Evolutionary conservation across 371 early-diverging fungal genomes (phyloP), one percentile per base, ranked within the genome.

Genomic region (Mucor mucedo): DNA sequence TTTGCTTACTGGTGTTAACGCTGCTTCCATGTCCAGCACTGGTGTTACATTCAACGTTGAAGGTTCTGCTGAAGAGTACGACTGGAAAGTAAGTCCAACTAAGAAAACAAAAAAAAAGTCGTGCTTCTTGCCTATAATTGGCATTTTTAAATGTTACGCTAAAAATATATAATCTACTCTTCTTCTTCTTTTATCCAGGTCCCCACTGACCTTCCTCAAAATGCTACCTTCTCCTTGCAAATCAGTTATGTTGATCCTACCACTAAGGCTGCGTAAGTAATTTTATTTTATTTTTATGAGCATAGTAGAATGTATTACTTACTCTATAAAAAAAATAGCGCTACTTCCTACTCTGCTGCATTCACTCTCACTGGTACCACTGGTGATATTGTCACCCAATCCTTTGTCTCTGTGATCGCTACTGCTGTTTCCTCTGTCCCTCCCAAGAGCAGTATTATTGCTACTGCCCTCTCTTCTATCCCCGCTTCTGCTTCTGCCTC

Each of bases 211-310:
- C 63, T 70, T 33, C 66, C 63, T 48, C 62, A 64, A 59, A 47
- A 64, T 58, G 58, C 70, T 47, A 62, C 68, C 35, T 71, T 63
- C 30, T 50, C 71, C 28, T 44, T 71, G 13, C 49, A 63, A 58
- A 57, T 71, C 42, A 45, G 48, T 35, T 71, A 60, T 54, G 52
- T 39, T 10, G 57, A 69, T 21, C 32, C 47, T 8, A 50, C 28
- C 11, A 50, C 50, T 30, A 57, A 35, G 62, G 59, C 41, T 11
- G 21, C 52, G 71, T 71, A 71, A 71, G 63, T 55, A 27, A 35
- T 30, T 41, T 32, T 49, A 35, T 30, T 41, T 32, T 49, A 13
- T 7, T 52, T 11, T 4, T 32, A 6, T 11, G 6, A 30, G 40
- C 11, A 39, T 39, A 39, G 4, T 42, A 44, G n/a, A 40, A 39